phyloP scores from a whole-genome alignment of 257 asterid genomes.

The Solanum neorickii region DNA sequence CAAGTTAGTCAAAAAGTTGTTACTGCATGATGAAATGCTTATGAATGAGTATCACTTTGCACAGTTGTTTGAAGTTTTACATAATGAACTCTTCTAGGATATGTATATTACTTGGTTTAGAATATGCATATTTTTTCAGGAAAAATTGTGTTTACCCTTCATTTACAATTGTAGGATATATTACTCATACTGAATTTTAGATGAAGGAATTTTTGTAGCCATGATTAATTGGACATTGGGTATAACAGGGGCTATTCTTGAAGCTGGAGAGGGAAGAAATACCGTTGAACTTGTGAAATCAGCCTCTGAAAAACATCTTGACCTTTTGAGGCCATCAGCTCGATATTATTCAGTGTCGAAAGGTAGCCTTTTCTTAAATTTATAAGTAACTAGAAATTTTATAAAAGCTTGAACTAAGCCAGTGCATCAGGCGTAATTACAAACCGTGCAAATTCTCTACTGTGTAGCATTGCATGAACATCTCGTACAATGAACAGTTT shows the following conservation, averaged over 20 bases:
- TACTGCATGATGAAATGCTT: neutral
- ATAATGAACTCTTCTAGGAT: neutral
- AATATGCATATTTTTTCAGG: neutral
- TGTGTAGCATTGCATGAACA: neutral
- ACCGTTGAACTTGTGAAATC: constrained; percentile 71
- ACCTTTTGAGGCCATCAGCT: constrained; percentile 91
- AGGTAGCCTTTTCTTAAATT: constrained; percentile 35
- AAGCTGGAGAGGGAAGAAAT: constrained; percentile 65
- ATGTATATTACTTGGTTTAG: neutral
- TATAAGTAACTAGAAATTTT: neutral
- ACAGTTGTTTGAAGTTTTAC: neutral
- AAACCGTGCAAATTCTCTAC: neutral
- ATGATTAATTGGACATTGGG: constrained; percentile 31
- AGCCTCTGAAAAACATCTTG: constrained; percentile 83
- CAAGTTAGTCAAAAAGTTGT: neutral
- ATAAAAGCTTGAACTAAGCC: neutral
- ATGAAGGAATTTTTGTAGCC: constrained; percentile 9
- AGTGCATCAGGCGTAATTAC: neutral
- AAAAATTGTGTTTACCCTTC: neutral
- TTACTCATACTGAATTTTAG: neutral
- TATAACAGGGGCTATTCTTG: constrained; percentile 62
- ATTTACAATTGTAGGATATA: neutral
- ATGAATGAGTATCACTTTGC: neutral
- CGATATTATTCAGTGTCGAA: constrained; percentile 73
- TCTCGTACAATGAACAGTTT: neutral